Evolutionary conservation across 306 rosid species (phyloP).

Genomic region (Medicago ruthenica): DNA sequence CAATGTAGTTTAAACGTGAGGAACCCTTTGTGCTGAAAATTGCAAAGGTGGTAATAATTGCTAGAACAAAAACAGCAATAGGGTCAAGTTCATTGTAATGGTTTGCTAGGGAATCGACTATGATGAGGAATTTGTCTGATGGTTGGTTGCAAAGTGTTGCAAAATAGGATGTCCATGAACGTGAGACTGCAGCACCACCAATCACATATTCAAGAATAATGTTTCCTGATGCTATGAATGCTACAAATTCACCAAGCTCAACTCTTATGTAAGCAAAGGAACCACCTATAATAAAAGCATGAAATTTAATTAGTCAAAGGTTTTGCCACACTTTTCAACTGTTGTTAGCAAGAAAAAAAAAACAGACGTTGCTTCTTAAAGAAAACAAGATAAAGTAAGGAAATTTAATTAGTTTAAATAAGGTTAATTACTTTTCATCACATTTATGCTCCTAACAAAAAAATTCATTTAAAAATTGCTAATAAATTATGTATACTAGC

Average conservation of each 20-base stretch:
- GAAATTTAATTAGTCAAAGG: background rate
- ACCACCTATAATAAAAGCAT: slow-evolving; percentile 56
- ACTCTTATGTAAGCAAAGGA: slow-evolving; percentile 87
- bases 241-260: slow-evolving; percentile 81
- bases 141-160: slow-evolving; percentile 74
- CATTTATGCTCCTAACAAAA: too few species aligned
- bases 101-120: background rate
- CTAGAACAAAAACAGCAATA: slow-evolving; percentile 54
- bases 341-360: background rate
- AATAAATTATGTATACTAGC: too few species aligned
- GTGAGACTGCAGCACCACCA: slow-evolving; percentile 73
- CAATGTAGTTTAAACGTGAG: slow-evolving; percentile 70
- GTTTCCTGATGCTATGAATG: slow-evolving; percentile 82
- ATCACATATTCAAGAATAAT: slow-evolving; percentile 74
- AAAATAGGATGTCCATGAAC: slow-evolving; percentile 91
- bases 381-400: too few species aligned
- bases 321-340: background rate
- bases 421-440: too few species aligned
- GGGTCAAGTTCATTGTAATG: slow-evolving; percentile 61
- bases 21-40: slow-evolving; percentile 69
- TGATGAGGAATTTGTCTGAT: slow-evolving; percentile 64
- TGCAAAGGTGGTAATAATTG: slow-evolving; percentile 43
- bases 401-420: too few species aligned
- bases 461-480: too few species aligned
- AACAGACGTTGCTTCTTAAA: background rate